Percentiles rank a stretch among this genome's conserved stretches.
Conservation (phyloP, 2,329 filamentous ascomycete genomes). For the Cryphonectria parasitica region DNA sequence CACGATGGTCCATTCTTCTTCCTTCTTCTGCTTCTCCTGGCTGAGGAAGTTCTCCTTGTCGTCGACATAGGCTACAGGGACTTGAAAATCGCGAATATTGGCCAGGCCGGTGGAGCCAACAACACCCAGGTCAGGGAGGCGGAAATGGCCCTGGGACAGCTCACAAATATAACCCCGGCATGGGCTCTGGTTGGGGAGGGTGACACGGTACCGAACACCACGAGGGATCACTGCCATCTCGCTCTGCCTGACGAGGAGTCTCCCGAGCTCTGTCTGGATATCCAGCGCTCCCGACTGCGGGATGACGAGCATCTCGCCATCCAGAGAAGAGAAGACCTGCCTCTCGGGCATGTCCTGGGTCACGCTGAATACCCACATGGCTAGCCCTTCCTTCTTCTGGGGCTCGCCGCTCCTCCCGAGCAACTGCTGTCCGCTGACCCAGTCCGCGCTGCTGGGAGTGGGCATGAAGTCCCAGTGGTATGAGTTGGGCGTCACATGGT, state of each 20-base stretch:
- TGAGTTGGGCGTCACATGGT: constrained; percentile 16
- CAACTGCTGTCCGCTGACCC: constrained; percentile 55
- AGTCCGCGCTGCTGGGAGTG: constrained; percentile 46
- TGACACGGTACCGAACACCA: constrained; percentile 51
- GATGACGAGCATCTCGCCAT: constrained; percentile 69
- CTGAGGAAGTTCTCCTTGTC: constrained; percentile 40
- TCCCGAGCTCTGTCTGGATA: constrained; percentile 67
- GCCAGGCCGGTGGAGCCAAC: constrained; percentile 63
- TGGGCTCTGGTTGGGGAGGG: constrained; percentile 50
- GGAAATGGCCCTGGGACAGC: constrained; percentile 60
- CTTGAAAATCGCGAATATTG: constrained; percentile 64
- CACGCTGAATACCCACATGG: constrained; percentile 70
- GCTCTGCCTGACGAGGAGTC: constrained; percentile 62
- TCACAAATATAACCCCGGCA: constrained; percentile 66
- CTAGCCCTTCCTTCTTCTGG: constrained; percentile 68
- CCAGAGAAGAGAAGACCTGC: constrained; percentile 72
- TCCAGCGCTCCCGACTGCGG: constrained; percentile 66
- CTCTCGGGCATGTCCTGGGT: constrained; percentile 68
- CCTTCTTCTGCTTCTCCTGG: constrained; percentile 18
- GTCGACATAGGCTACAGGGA: constrained; percentile 60
- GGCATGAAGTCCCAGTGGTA: constrained; percentile 65
- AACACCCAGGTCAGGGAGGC: constrained; percentile 61
- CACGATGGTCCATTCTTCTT: constrained; percentile 46
- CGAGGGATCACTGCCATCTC: constrained; percentile 68
- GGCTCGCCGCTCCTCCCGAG: constrained; percentile 72